Evolutionary conservation across 108 stramenopile species (phyloP).

Genomic region (Cyclotella cryptica): DNA sequence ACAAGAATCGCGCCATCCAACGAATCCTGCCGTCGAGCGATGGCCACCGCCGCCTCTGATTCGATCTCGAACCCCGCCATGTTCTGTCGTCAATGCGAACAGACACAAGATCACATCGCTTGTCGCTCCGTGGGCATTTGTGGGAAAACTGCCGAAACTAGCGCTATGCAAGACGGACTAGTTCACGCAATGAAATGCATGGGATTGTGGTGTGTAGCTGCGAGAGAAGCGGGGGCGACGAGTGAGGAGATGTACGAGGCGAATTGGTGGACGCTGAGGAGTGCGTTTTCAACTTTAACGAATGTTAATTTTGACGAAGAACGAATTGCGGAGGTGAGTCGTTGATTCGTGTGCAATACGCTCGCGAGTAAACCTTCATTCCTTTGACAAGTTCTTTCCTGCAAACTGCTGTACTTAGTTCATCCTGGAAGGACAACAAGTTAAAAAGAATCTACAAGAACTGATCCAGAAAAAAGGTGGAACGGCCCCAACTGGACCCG

Average conservation of each 20-base stretch:
- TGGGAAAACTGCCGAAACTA: conserved; percentile 66
- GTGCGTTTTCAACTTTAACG: conserved; percentile 78
- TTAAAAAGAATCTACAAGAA: conserved; percentile 56
- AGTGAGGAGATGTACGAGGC: conserved; percentile 55
- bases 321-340: conserved; percentile 58
- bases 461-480: conserved; percentile 46
- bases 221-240: conserved; percentile 60
- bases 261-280: conserved; percentile 73
- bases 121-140: conserved; percentile 79
- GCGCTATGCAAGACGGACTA: conserved; percentile 71
- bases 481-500: conserved; percentile 37
- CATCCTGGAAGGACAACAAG: conserved; percentile 58
- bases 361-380: neutral
- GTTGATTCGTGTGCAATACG: neutral
- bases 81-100: conserved; percentile 89
- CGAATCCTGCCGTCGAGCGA: neutral
- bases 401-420: conserved; percentile 25
- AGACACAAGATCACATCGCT: conserved; percentile 74
- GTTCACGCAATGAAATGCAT: conserved; percentile 66
- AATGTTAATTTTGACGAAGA: conserved; percentile 86
- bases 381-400: neutral
- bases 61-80: conserved; percentile 64
- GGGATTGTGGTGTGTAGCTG: conserved; percentile 62
- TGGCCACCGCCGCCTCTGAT: conserved; percentile 14
- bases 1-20: neutral